Evolutionary conservation across 495 filamentous ascomycete genomes (phyloP).

Genomic region (Delitschia confertaspora): DNA sequence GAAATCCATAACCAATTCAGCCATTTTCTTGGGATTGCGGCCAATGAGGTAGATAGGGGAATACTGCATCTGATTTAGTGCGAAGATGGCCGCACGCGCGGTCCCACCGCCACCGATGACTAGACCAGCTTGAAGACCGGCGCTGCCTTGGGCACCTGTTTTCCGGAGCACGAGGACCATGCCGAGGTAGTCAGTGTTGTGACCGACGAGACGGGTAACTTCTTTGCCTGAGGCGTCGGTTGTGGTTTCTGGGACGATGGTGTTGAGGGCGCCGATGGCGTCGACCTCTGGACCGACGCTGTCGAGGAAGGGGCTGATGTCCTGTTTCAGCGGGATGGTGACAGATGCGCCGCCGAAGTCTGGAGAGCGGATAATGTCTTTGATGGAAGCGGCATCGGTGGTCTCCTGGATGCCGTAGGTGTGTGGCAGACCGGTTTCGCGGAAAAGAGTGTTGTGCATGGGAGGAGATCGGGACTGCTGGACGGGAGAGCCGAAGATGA

Average conservation of each 20-base stretch:
- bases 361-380: slow-evolving; percentile 55
- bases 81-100: slow-evolving; percentile 82
- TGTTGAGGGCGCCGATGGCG: slow-evolving; percentile 91
- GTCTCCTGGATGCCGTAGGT: slow-evolving; percentile 77
- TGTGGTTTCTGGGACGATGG: slow-evolving; percentile 53
- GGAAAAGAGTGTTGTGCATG: slow-evolving; percentile 82
- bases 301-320: slow-evolving; percentile 76
- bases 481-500: slow-evolving; percentile 80
- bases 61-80: slow-evolving; percentile 74
- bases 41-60: slow-evolving; percentile 81
- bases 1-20: slow-evolving; percentile 61
- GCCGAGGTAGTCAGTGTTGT: slow-evolving; percentile 95
- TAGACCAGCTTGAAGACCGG: slow-evolving; percentile 45
- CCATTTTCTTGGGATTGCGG: slow-evolving; percentile 58
- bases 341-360: slow-evolving; percentile 90
- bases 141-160: slow-evolving; percentile 46
- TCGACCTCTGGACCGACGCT: slow-evolving; percentile 67
- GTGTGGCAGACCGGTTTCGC: slow-evolving; percentile 73
- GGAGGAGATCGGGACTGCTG: slow-evolving; percentile 70
- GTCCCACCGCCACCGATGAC: slow-evolving; percentile 91
- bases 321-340: slow-evolving; percentile 89
- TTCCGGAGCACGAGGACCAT: slow-evolving; percentile 76
- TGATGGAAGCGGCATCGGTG: slow-evolving; percentile 48
- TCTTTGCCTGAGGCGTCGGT: slow-evolving; percentile 35
- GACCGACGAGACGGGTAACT: slow-evolving; percentile 53